Percentiles rank a stretch among this genome's conserved stretches.
These are phyloP conservation scores for Jatropha curcas DNA, from an alignment of 345 rosid genomes.

Conservation along the genomic window DNA sequence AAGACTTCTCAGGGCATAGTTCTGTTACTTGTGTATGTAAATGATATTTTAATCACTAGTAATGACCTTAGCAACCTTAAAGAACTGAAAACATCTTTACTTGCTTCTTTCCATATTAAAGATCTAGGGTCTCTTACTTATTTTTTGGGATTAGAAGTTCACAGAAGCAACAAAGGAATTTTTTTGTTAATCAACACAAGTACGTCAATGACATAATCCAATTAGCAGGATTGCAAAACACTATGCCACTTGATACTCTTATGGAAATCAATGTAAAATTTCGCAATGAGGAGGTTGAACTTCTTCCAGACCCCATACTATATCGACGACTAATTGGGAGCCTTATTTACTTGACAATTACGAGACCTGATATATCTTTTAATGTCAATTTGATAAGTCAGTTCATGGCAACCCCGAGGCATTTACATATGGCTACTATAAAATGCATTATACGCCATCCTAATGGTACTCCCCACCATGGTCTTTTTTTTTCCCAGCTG, in stretches of 20 bases:
- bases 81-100: not conserved
- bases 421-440: too few species aligned
- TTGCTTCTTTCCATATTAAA: slow-evolving; percentile 5
- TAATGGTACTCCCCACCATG: too few species aligned
- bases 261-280: not conserved
- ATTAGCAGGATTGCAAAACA: not conserved
- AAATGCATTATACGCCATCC: too few species aligned
- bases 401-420: not conserved
- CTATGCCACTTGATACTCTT: not conserved
- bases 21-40: not conserved
- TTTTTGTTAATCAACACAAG: not conserved
- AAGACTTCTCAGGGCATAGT: not conserved
- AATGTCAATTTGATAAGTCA: not conserved
- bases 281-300: not conserved
- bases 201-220: not conserved
- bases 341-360: not conserved
- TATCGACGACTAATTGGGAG: not conserved
- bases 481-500: too few species aligned
- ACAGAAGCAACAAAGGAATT: not conserved
- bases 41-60: not conserved
- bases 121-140: not conserved
- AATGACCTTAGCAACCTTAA: not conserved
- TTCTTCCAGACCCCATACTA: not conserved
- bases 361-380: not conserved
- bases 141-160: not conserved